Evolutionary conservation across 768 basidiomycete genomes (phyloP).

Genomic region (Tylopilus vinaceipallidus): DNA sequence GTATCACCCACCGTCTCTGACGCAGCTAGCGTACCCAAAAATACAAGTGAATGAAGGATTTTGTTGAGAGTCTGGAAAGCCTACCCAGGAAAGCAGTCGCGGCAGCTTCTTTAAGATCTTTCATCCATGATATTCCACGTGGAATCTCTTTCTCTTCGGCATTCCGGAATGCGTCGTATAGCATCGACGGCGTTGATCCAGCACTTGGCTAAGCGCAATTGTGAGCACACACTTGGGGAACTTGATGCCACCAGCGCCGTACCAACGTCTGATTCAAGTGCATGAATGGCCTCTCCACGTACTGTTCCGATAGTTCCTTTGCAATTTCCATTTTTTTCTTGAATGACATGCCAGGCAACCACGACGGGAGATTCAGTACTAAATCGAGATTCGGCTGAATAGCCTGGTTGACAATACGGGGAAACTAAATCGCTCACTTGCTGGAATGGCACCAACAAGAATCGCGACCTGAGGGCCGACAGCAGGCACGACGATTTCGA

Average conservation of each 20-base stretch:
- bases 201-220: not conserved
- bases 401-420: no score
- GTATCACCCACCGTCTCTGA: not conserved
- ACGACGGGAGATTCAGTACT: no score
- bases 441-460: no score
- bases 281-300: conserved; percentile 2
- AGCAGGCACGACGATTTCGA: not conserved
- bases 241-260: no score
- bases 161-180: not conserved
- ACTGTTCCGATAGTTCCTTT: not conserved
- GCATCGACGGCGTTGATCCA: not conserved
- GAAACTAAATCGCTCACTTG: no score
- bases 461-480: not conserved
- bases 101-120: no score
- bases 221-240: not conserved
- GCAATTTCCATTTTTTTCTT: conserved; percentile 1
- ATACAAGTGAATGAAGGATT: not conserved
- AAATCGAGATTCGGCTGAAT: no score
- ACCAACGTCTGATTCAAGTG: not conserved
- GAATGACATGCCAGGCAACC: conserved; percentile 13
- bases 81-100: no score
- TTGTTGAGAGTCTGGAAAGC: no score
- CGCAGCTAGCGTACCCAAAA: not conserved
- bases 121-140: not conserved
- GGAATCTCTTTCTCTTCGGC: not conserved